Evolutionary conservation across 805 yeast genomes (phyloP).

Genomic region (Metschnikowia proteae): DNA sequence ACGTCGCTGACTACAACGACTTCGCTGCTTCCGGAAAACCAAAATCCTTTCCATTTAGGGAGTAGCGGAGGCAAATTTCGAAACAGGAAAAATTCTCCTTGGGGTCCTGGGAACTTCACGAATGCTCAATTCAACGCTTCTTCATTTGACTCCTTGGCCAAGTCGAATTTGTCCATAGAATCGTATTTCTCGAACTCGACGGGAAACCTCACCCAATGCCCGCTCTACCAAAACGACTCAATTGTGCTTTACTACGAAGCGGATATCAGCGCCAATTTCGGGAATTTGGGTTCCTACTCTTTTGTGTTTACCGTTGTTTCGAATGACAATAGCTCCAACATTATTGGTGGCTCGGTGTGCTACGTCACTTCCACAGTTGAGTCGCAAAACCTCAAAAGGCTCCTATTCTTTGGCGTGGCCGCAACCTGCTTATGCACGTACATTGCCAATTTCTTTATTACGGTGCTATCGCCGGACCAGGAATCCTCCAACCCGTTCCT

Average conservation of each 20-base stretch:
- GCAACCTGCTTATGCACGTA: slow-evolving; percentile 39
- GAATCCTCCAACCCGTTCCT: slow-evolving; percentile 54
- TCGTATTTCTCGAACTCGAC: slow-evolving; percentile 24
- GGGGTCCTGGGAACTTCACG: background rate
- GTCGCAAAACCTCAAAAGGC: slow-evolving; percentile 25
- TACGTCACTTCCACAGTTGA: slow-evolving; percentile 46
- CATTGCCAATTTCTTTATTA: slow-evolving; percentile 37
- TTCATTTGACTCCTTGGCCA: slow-evolving; percentile 4
- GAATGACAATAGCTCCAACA: slow-evolving; percentile 31
- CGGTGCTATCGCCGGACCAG: slow-evolving; percentile 52
- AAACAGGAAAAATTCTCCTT: background rate
- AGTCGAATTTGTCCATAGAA: slow-evolving; percentile 20
- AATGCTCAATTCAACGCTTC: background rate
- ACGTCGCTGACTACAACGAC: background rate
- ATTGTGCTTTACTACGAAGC: slow-evolving; percentile 37
- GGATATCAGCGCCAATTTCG: slow-evolving; percentile 35
- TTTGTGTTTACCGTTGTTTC: slow-evolving; percentile 40
- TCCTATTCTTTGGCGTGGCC: slow-evolving; percentile 38
- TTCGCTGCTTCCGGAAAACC: slow-evolving; percentile 5
- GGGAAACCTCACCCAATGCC: slow-evolving; percentile 30
- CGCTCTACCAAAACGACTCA: slow-evolving; percentile 36
- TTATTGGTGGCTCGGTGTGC: slow-evolving; percentile 46
- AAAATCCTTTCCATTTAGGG: slow-evolving; percentile 1
- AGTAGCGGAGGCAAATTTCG: background rate
- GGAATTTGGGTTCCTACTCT: slow-evolving; percentile 44